These are phyloP conservation scores for Carex myosuroides DNA, from an alignment of 176 grass and related monocot genomes.

Conservation along the genomic window DNA sequence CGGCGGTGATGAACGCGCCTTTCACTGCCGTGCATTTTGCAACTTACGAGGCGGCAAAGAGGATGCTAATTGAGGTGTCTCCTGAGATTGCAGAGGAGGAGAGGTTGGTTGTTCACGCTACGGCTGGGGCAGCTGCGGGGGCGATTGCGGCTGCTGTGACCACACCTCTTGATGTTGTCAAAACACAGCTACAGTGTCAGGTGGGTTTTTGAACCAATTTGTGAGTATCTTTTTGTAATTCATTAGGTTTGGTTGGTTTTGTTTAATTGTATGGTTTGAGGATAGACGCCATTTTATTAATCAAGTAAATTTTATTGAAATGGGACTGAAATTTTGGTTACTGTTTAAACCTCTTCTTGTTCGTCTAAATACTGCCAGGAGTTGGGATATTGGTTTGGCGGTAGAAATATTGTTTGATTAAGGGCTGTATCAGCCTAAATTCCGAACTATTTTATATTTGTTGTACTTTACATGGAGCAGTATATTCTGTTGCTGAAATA, in stretches of 20 bases:
- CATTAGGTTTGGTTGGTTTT: background rate
- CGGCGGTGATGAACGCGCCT: conserved; percentile 82
- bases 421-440: background rate
- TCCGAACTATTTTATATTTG: background rate
- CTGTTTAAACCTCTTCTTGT: background rate
- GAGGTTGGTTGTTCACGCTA: conserved; percentile 64
- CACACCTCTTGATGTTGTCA: conserved; percentile 73
- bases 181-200: conserved; percentile 96
- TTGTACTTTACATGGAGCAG: background rate
- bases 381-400: background rate
- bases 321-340: background rate
- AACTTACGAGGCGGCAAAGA: conserved; percentile 79
- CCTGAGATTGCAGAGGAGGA: conserved; percentile 49
- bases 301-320: background rate
- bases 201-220: conserved; percentile 30
- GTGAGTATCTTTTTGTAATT: background rate
- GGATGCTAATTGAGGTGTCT: conserved; percentile 50
- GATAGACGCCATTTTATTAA: background rate
- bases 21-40: conserved; percentile 80
- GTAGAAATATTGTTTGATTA: background rate
- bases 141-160: conserved; percentile 58
- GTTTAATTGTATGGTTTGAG: background rate
- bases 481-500: background rate
- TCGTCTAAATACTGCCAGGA: background rate
- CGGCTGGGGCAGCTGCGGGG: conserved; percentile 63